Base-by-base conservation (phyloP, 306 rosid species). In the Lathyrus aphaca region DNA sequence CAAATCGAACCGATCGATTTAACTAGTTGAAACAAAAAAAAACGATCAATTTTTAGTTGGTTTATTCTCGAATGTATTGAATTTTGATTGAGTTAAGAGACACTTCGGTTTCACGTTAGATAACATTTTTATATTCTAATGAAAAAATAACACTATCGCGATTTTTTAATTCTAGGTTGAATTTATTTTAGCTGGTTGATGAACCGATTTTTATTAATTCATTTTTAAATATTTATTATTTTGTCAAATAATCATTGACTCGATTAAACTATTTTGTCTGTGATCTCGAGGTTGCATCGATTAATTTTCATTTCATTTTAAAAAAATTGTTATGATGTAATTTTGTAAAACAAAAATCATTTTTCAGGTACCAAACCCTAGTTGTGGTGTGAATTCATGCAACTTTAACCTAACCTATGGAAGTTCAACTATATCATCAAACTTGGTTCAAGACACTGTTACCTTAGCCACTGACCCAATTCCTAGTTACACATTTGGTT, bases 321-420 rank as follows among this genome's bases (percentile, higher is more conserved):
- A 7, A 80, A 68, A 15, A 3, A 1, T 4, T 25, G 1, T 19
- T 5, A 4, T 17, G 19, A 14, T 51, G 8, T 23, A 51, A 0
- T 0, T 43, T 25, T 57, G n/a, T 35, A 35, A 59, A 32, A 1
- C 37, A n/a, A n/a, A n/a, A n/a, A n/a, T 3, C 12, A 63, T 21
- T 21, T 62, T 74, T 60, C 89, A 94, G 99, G 99, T 87, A 16
- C 91, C 97, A 0, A 95, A 86, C 78, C 95, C 99, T 49, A 84
- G 80, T 61, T 95, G 99, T 79, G 58, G 60, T 6, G 83, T 77
- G 38, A 77, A 78, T 77, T 73, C 95, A 55, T 95, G 99, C 64
- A 23, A 66, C 2, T 95, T 91, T 88, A 95, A 95, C 83, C 2
- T 89, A 0, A 95, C 95, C 11, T 95, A 95, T 62, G 97, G 99